Conservation (phyloP, 345 rosid species). For the Lepidium sativum region DNA sequence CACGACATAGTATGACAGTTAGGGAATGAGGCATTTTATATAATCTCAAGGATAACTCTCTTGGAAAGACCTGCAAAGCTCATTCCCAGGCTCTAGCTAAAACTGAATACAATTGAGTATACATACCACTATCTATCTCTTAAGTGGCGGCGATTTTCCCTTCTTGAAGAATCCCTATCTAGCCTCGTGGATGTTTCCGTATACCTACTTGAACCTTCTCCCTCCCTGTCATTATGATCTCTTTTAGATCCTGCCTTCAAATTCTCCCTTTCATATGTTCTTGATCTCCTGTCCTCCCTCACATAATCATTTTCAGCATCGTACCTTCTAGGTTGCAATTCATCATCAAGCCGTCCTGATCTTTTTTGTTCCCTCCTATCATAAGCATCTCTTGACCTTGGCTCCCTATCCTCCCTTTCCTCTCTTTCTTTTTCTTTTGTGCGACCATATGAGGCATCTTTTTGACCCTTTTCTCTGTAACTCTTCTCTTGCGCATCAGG, state of each 20-base stretch:
- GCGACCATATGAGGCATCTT: constrained; percentile 14
- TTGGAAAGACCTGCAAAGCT: constrained; percentile 5
- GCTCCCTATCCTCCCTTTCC: constrained; percentile 23
- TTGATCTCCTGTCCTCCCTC: constrained; percentile 37
- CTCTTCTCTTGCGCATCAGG: constrained; percentile 12
- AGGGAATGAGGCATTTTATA: not conserved
- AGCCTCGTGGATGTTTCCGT: constrained; percentile 25
- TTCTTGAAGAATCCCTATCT: constrained; percentile 31
- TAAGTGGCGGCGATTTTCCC: constrained; percentile 18
- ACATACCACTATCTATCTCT: constrained; percentile 19
- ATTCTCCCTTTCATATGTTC: constrained; percentile 26
- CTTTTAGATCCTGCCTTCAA: constrained; percentile 6
- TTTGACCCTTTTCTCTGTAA: constrained; percentile 23
- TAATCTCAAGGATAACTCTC: not conserved
- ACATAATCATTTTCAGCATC: constrained; percentile 21
- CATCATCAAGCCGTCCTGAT: constrained; percentile 26
- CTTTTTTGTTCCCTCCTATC: constrained; percentile 30
- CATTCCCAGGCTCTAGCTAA: constrained; percentile 1
- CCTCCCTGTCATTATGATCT: constrained; percentile 27
- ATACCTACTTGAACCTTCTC: constrained; percentile 30
- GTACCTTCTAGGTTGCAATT: constrained; percentile 33
- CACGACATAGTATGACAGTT: not conserved
- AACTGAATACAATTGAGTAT: not conserved
- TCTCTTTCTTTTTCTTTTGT: constrained; percentile 26
- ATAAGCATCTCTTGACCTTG: constrained; percentile 24